Evolutionary conservation across 257 asterid species (phyloP), one percentile per base, ranked within the genome.

Genomic region (Gardenia jasminoides): DNA sequence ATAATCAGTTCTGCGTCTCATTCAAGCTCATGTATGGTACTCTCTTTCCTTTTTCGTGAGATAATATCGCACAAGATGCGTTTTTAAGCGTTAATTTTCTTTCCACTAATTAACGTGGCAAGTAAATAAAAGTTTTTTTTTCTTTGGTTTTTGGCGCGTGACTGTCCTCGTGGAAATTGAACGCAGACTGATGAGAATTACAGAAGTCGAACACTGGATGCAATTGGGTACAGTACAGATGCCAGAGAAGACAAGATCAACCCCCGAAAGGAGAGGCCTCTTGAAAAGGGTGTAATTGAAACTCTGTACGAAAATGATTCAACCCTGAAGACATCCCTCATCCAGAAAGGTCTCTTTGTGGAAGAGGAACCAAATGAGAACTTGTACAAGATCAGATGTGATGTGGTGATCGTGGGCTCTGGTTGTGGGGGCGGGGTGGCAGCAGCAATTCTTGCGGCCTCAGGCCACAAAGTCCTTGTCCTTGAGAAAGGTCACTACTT

Each of bases 381-480:
- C 41, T n/a, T 28, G 1, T 83, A 59, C 30, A 90, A 74, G 78
- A 86, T 95, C 77, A 85, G 77, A 80, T 95, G 99, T 47, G 99
- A 95, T 70, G 97, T 93, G 28, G 94, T 93, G 79, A 88, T 95
- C 20, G 92, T 95, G 6, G 99, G 99, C 61, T 95, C 99, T 7
- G 99, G 99, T 61, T 84, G 93, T 39, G 99, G 97, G 0, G 99
- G 99, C 54, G 97, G 96, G 0, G 97, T 95, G 24, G 96, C 98
- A 1, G 98, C 97, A 4, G 90, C 94, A 3, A 78, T 91, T 12
- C 97, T 95, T 26, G 94, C 98, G 28, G 86, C 88, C 68, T 86
- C 97, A 0, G 98, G 98, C 3, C 86, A 84, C 46, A 95, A 89
- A 83, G 98, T 95, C 12, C 70, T 95, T 17, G 82, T 95, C 67